phyloP scores from a whole-genome alignment of 768 basidiomycete species.

The Russula emetica region DNA sequence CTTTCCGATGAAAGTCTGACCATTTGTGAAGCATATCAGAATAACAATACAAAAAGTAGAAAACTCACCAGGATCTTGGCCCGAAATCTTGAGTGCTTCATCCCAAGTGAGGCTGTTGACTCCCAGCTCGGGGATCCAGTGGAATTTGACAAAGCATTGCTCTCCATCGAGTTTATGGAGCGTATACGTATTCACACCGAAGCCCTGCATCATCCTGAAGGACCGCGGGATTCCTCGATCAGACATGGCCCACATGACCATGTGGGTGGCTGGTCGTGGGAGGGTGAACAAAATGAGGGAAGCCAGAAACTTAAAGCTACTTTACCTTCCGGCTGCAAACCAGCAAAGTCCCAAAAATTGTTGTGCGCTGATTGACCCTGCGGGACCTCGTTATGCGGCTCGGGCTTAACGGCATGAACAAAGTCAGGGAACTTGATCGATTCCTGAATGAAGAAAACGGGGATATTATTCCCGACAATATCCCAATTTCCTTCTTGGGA shows the following conservation, averaged over 20 bases:
- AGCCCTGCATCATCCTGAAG: slow-evolving; percentile 85
- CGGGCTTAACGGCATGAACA: slow-evolving; percentile 80
- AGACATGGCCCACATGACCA: slow-evolving; percentile 82
- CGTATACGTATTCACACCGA: slow-evolving; percentile 83
- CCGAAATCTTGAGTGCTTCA: slow-evolving; percentile 76
- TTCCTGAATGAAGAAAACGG: slow-evolving; percentile 79
- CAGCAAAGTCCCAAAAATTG: slow-evolving; percentile 84
- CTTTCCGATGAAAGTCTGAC: slow-evolving; percentile 68
- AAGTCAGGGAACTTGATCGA: slow-evolving; percentile 84
- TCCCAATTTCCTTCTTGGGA: slow-evolving; percentile 86
- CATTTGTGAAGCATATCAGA: background rate
- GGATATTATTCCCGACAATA: slow-evolving; percentile 78
- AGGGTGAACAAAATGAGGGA: slow-evolving; percentile 10
- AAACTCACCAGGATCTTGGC: slow-evolving; percentile 70
- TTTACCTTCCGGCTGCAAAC: slow-evolving; percentile 61
- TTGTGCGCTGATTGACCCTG: slow-evolving; percentile 70
- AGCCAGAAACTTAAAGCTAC: background rate
- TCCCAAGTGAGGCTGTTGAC: slow-evolving; percentile 86
- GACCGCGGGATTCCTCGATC: slow-evolving; percentile 84
- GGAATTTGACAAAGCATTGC: slow-evolving; percentile 83
- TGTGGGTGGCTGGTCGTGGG: slow-evolving; percentile 49
- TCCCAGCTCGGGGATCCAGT: slow-evolving; percentile 76
- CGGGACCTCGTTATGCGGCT: slow-evolving; percentile 78
- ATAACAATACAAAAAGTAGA: background rate
- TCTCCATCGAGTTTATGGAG: slow-evolving; percentile 63